A percentile compares a stretch with the other conserved stretches of the same genome.
Evolutionary conservation across 306 rosid genomes (phyloP).

Genomic region (Nissolia schottii): DNA sequence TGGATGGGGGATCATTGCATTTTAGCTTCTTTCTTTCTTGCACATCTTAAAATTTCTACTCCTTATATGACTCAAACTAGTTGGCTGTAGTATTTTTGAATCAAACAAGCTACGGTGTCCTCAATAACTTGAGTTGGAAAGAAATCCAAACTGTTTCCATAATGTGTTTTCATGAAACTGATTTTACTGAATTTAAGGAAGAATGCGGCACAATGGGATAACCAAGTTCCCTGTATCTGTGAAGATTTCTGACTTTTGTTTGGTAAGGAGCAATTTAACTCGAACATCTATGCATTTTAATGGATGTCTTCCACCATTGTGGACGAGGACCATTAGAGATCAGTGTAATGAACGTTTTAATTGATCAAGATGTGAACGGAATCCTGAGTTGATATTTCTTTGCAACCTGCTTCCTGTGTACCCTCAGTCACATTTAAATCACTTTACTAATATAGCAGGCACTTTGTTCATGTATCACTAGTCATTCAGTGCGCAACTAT

Average conservation of each 20-base stretch:
- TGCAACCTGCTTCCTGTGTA: background rate
- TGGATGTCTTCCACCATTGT: background rate
- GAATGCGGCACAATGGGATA: background rate
- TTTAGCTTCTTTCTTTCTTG: background rate
- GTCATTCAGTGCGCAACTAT: background rate
- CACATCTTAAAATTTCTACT: background rate
- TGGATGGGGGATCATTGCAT: background rate
- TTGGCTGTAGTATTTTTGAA: background rate
- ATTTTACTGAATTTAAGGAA: background rate
- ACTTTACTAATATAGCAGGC: background rate
- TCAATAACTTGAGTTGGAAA: background rate
- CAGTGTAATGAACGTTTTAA: background rate
- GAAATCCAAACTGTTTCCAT: background rate
- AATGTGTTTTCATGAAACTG: background rate
- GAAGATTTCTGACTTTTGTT: background rate
- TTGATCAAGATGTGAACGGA: background rate
- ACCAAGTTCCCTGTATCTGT: background rate
- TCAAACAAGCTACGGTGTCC: background rate
- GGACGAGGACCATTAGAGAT: background rate
- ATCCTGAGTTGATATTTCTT: background rate
- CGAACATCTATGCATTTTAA: background rate
- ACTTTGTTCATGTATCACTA: background rate
- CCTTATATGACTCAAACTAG: background rate
- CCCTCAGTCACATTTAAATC: background rate
- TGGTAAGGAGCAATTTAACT: background rate